Conservation (phyloP, 345 rosid genomes). For the Isatis tinctoria region DNA sequence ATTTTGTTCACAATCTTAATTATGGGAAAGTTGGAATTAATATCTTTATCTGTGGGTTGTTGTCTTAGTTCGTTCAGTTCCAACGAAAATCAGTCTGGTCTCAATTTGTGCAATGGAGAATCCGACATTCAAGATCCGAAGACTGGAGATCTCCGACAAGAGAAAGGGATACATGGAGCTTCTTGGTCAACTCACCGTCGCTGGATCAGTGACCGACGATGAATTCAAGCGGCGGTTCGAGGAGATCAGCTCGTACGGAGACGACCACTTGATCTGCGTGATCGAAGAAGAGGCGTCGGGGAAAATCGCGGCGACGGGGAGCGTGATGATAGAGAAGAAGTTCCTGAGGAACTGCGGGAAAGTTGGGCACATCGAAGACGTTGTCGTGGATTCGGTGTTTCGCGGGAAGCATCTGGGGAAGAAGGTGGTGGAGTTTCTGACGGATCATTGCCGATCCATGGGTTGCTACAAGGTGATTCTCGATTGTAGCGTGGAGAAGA, state of each 20-base stretch:
- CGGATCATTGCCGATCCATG: slow-evolving; percentile 51
- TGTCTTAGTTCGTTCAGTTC: background rate
- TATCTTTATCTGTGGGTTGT: background rate
- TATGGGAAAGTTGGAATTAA: background rate
- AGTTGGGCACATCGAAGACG: slow-evolving; percentile 86
- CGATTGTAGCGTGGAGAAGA: slow-evolving; percentile 62
- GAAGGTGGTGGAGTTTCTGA: slow-evolving; percentile 51
- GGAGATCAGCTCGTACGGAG: slow-evolving; percentile 57
- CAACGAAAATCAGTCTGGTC: background rate
- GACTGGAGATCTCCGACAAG: slow-evolving; percentile 67
- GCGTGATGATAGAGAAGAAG: slow-evolving; percentile 78
- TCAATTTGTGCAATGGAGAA: slow-evolving; percentile 18
- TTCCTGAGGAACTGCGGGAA: slow-evolving; percentile 81
- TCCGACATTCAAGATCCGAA: slow-evolving; percentile 42
- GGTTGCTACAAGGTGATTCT: slow-evolving; percentile 87
- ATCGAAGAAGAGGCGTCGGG: slow-evolving; percentile 57
- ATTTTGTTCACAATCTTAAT: too few relatives aligned
- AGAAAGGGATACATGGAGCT: slow-evolving; percentile 72
- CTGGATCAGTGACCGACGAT: slow-evolving; percentile 60
- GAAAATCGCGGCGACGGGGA: slow-evolving; percentile 67
- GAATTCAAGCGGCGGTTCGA: slow-evolving; percentile 57
- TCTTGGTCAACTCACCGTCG: slow-evolving; percentile 53
- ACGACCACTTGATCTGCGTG: slow-evolving; percentile 79
- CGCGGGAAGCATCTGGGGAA: slow-evolving; percentile 71
- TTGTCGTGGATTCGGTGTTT: slow-evolving; percentile 60